Base-by-base conservation (phyloP, 768 basidiomycete species). In the Panaeolus papilionaceus region DNA sequence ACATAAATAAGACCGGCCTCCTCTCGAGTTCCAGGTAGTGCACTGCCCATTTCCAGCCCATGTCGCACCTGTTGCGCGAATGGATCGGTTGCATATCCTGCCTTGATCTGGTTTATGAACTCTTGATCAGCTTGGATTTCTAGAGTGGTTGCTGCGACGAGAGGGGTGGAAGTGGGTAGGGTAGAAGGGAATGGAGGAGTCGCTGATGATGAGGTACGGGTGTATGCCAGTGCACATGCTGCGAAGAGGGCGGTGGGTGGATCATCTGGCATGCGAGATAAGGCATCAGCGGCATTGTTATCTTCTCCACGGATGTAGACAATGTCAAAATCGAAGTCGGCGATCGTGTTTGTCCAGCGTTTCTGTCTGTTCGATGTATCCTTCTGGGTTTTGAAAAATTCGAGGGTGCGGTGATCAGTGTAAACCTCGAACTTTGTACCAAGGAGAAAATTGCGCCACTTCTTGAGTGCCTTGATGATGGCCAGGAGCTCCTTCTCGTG, bases 401-500 rank as follows among this genome's bases (percentile, higher is more conserved):
- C 78, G 1, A 82, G 71, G 0, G 80, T 78, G 0, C 70, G 45
- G 67, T 83, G 81, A 62, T 83, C 81, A 0, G 81, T 81, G 49
- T 67, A 78, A 7, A 84, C 71, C 0, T 54, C 3, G 71, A 76
- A 71, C 1, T 40, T 23, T 0, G 45, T 28, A 0, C 78, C 73
- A 0, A 75, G 38, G 0, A 75, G 61, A 45, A 69, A 62, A 0
- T 62, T 66, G 0, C 72, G 38, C 74, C 75, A 82, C 26, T 73
- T 71, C 44, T 74, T 67, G 0, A 78, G 69, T 0, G 78, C 77
- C 4, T 75, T 68, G 0, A 83, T 69, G 12, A 84, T 79, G 0
- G 81, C 80, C 0, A 82, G 67, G 0, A 83, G 68, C 66, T 83
- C 82, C 64, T 79, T 77, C 67, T 84, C 76, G 58, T 83, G 80